phyloP scores from a whole-genome alignment of 768 basidiomycete genomes.

The Rhizopogon roseolus region DNA sequence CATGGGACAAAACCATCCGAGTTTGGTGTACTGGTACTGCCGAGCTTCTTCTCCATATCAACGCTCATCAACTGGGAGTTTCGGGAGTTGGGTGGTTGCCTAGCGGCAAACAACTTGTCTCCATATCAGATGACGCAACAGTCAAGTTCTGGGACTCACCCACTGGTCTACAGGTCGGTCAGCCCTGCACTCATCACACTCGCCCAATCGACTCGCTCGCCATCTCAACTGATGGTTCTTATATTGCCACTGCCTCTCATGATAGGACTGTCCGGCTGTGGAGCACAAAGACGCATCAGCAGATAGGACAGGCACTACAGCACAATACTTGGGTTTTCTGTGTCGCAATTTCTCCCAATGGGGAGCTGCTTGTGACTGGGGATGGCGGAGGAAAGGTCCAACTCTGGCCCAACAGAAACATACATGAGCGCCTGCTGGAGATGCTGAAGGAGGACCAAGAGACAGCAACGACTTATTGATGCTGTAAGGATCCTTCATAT shows the following conservation, averaged over 20 bases:
- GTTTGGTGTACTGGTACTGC: neutral
- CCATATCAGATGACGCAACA: conserved; percentile 11
- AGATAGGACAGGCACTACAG: no score
- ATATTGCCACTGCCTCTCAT: neutral
- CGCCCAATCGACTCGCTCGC: conserved; percentile 26
- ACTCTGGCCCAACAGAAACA: no score
- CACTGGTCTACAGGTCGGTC: conserved; percentile 25
- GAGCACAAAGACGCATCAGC: neutral
- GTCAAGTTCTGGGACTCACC: conserved; percentile 26
- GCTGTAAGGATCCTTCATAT: no score
- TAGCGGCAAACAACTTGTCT: conserved; percentile 10
- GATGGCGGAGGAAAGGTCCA: no score
- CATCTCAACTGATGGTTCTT: conserved; percentile 11
- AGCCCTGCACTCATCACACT: conserved; percentile 23
- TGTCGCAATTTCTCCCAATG: no score
- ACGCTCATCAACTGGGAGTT: conserved; percentile 10
- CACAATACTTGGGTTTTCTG: no score
- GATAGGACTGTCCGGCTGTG: conserved; percentile 2
- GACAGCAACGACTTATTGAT: no score
- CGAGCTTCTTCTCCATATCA: neutral
- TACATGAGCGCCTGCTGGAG: no score
- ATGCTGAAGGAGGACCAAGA: no score
- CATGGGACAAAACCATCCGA: conserved; percentile 3
- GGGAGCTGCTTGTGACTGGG: no score
- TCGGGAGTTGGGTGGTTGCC: conserved; percentile 25